Base-by-base conservation (phyloP, 2,329 filamentous ascomycete genomes). In the Simplicillium sp. region DNA sequence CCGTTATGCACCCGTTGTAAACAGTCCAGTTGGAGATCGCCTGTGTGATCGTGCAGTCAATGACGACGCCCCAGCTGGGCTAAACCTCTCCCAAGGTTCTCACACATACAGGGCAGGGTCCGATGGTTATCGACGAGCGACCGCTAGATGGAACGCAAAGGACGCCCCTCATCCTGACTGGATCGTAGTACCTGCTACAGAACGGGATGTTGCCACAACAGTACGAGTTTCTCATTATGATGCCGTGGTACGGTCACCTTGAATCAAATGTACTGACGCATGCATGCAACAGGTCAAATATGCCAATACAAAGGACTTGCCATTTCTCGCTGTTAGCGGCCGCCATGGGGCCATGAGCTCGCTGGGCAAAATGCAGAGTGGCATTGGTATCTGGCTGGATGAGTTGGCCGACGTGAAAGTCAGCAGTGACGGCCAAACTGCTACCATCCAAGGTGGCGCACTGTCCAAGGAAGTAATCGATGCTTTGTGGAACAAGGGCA, bases 251-350 rank as follows among this genome's bases (percentile, higher is more conserved):
- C 20, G 31, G 5, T 13, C 31, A 33, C 12, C 6, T 33, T 15
- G 15, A 33, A n/a, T 7, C 31, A 11, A 5, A 15, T 33, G 7
- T n/a, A n/a, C 31, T 33, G 31, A 13, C 15, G 12, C 13, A 33
- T 15, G 12, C 12, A 33, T 15, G 31, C 31, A 5, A 33, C 28
- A 56, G 57, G 50, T 60, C 20, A 57, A 55, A 38, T 75, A 60
- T 44, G 72, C 73, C 34, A 71, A 68, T 46, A 49, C 59, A 31
- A 54, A 63, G 36, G 48, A 59, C 2, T 42, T 74, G 3, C 70
- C 73, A 0, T 75, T 78, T 45, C 63, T 79, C 3, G 66, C 71
- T 1, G 67, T 61, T 50, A 74, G 71, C 49, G 69, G 70, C 12
- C 64, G 59, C 2, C 75, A 79, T 43, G 75, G 73, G 3, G 58